Base-by-base conservation (phyloP, 768 basidiomycete species). In the Chiua virens region DNA sequence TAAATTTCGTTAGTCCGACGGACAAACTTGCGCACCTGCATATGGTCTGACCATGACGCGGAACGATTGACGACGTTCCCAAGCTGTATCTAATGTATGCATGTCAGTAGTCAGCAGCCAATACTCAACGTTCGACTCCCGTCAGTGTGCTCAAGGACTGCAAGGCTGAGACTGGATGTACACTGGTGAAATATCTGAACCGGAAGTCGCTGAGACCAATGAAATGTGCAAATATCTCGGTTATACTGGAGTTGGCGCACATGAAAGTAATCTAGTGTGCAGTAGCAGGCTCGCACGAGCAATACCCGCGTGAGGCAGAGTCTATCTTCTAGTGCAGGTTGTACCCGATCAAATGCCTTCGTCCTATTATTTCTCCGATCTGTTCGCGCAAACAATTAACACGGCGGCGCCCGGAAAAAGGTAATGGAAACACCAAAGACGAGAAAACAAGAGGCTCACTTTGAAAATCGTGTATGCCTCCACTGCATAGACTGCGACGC, bases 401-500 rank as follows among this genome's bases (percentile, higher is more conserved):
- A 56, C 23, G 48, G 13, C 52, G 42, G 5, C 34, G 13, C 11
- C 35, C 20, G n/a, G 41, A 13, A 13, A 37, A 17, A 38, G 23
- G 32, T 8, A 47, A 27, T 8, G 30, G 7, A 30, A 30, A 30
- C 30, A 1, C 4, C 11, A 11, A 30, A 11, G 11, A 39, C 38
- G 15, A 35, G 35, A 22, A 21, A 41, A 25, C 47, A 18, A 11
- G 15, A 28, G 14, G 23, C 81, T 30, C 54, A 87, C 89, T 77
- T 89, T 89, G 79, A 89, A 96, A 60, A 96, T 87, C 15, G 87
- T 86, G 65, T 94, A 96, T 28, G 90, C 92, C 72, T 96, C 91
- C 21, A 92, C 63, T 9, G 81, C 90, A 64, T 92, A 91, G 17
- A 92, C 67, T 10, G 83, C 83, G 22, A 92, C 75, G 59, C 79